Conservation (phyloP, 352 stramenopile genomes). For the Globisporangium irregulare region DNA sequence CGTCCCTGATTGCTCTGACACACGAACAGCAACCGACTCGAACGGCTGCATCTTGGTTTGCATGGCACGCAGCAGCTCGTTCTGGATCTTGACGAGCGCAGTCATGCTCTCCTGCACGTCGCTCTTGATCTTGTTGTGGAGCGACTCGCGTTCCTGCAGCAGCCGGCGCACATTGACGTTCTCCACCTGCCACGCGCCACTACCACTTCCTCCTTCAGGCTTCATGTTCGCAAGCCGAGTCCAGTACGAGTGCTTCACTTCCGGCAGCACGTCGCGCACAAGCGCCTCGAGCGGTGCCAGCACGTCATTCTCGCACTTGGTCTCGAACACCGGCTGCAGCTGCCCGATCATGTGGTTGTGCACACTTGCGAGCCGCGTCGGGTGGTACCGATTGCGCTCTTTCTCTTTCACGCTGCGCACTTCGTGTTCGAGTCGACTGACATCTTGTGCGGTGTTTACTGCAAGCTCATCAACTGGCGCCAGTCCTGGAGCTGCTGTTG, state of each 20-base stretch:
- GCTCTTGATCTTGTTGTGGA: constrained; percentile 36
- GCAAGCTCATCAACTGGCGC: neutral
- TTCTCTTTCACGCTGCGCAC: constrained; percentile 5
- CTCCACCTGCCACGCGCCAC: constrained; percentile 6
- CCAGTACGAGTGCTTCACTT: constrained; percentile 82
- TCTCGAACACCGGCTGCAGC: constrained; percentile 41
- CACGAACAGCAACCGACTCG: constrained; percentile 15
- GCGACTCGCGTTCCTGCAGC: constrained; percentile 43
- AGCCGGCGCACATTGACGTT: constrained; percentile 39
- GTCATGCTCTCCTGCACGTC: constrained; percentile 60
- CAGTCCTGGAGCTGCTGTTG: neutral
- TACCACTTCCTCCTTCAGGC: neutral
- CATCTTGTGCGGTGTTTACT: neutral
- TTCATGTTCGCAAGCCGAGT: constrained; percentile 37
- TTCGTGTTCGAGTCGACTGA: neutral
- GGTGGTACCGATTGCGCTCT: constrained; percentile 12
- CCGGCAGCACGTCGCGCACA: constrained; percentile 47
- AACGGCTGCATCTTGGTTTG: constrained; percentile 35
- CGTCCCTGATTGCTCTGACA: neutral
- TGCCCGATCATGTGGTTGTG: constrained; percentile 32
- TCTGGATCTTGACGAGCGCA: constrained; percentile 47
- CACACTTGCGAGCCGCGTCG: constrained; percentile 25
- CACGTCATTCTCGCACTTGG: constrained; percentile 42
- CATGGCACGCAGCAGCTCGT: constrained; percentile 36
- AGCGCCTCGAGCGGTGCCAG: constrained; percentile 41